Evolutionary conservation across 352 stramenopile species (phyloP), one percentile per base, ranked within the genome.

Genomic region (Phytophthora pistaciae): DNA sequence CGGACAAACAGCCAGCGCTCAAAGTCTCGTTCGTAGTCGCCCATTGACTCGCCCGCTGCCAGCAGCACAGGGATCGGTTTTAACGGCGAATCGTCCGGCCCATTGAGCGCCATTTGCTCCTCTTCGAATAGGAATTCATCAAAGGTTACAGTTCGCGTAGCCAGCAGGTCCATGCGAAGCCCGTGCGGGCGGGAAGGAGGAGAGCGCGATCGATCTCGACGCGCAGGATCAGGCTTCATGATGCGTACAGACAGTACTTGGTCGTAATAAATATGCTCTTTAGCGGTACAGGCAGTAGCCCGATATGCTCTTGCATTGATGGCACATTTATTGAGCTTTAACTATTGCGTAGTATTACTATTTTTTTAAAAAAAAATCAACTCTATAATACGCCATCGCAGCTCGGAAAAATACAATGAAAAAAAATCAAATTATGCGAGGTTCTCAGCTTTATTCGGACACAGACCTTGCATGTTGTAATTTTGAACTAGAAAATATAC

Each of bases 21-120:
- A 11, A 54, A 54, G n/a, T 54, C 46, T 29, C 46, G 46, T 18
- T 54, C 46, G 46, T 54, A 54, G 46, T 54, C 46, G 6, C 16
- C 5, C 21, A 25, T 16, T 8, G 46, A 29, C 21, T 54, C 21
- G n/a, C 20, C 46, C n/a, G 46, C 9, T 16, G 46, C n/a, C 46
- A 54, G 46, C 21, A 54, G 16, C n/a, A 54, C 46, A 18, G 46
- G 46, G 11, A 54, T 54, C 46, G 46, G 46, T 29, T 21, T 29
- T 16, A 54, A 29, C n/a, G 20, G 20, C 21, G 46, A 54, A 27
- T 54, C 46, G 18, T 18, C 46, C 46, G 13, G 3, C 27, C 20
- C 20, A 2, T 16, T 31, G 6, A 54, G 21, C 9, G n/a, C 46
- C 21, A 18, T 7, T 7, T 31, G n/a, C 3, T 54, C 46, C 16